Evolutionary conservation across 1,284 basidiomycete genomes (phyloP).

Genomic region (Exobasidium cylindrosporum): DNA sequence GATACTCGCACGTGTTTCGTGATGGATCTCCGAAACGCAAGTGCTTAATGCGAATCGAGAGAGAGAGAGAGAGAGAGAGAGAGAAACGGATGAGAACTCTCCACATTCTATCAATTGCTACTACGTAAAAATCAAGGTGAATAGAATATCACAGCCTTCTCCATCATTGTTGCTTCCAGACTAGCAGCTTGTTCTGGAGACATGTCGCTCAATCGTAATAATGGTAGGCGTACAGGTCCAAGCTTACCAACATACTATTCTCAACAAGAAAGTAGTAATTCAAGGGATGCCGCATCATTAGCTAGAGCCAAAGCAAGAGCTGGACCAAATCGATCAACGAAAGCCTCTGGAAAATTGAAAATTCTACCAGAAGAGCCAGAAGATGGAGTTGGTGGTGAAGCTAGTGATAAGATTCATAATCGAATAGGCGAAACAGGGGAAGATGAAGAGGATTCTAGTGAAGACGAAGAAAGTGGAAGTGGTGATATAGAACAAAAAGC

Average conservation of each 20-base stretch:
- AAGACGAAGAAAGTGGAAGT: slow-evolving; percentile 19
- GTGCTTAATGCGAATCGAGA: no score
- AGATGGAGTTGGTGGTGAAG: slow-evolving; percentile 39
- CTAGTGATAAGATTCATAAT: neutral
- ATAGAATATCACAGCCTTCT: no score
- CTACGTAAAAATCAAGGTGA: no score
- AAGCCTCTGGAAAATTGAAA: slow-evolving; percentile 81
- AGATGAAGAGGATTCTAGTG: slow-evolving; percentile 14
- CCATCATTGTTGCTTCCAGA: neutral
- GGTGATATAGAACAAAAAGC: slow-evolving; percentile 40
- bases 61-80: no score
- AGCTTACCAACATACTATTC: slow-evolving; percentile 10
- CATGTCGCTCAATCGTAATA: slow-evolving; percentile 9
- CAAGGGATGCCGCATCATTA: neutral
- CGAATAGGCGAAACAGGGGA: slow-evolving; percentile 9
- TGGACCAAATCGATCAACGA: slow-evolving; percentile 63
- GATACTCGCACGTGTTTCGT: no score
- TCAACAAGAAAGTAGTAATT: neutral
- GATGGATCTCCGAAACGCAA: no score
- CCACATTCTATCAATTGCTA: neutral
- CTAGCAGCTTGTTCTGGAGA: no score
- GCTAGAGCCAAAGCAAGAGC: slow-evolving; percentile 16
- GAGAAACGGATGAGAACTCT: neutral
- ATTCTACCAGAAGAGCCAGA: slow-evolving; percentile 89
- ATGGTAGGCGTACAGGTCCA: neutral